Percentiles rank a stretch among this genome's conserved stretches.
These are phyloP conservation scores for Aspergillus hiratsukae DNA, from an alignment of 2,329 filamentous ascomycete genomes.

Conservation along the genomic window DNA sequence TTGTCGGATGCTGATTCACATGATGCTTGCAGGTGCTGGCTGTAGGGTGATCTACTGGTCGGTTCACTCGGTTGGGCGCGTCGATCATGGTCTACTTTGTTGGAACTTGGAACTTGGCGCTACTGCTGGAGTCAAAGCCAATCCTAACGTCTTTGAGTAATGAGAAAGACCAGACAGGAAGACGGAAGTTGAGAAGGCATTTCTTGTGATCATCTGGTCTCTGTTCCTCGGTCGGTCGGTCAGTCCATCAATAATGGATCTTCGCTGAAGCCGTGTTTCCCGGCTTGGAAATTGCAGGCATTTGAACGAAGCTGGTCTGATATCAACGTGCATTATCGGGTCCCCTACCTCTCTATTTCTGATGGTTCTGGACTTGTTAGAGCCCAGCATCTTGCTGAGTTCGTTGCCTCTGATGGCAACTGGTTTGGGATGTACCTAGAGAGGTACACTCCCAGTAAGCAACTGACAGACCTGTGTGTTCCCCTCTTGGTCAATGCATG, in stretches of 20 bases:
- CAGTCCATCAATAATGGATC: not conserved
- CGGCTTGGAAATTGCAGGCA: not conserved
- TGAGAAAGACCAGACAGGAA: not conserved
- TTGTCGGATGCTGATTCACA: not conserved
- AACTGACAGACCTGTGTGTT: not conserved
- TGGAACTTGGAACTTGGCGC: too few species aligned
- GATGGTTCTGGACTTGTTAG: too few species aligned
- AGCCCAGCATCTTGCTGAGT: not conserved
- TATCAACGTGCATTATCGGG: not conserved
- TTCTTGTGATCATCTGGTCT: not conserved
- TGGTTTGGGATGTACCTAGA: not conserved
- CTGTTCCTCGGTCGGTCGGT: not conserved
- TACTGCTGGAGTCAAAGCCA: not conserved
- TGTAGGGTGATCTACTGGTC: not conserved
- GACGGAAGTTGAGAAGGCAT: too few species aligned
- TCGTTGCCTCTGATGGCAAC: not conserved
- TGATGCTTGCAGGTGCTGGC: not conserved
- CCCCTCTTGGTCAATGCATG: not conserved
- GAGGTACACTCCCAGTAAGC: not conserved
- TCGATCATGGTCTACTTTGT: not conserved
- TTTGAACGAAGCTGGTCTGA: not conserved
- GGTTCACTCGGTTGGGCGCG: not conserved
- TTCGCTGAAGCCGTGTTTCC: not conserved
- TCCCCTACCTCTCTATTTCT: not conserved
- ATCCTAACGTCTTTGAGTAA: not conserved